Conservation (phyloP, 768 basidiomycete genomes). For the Phaffia tasmanica region DNA sequence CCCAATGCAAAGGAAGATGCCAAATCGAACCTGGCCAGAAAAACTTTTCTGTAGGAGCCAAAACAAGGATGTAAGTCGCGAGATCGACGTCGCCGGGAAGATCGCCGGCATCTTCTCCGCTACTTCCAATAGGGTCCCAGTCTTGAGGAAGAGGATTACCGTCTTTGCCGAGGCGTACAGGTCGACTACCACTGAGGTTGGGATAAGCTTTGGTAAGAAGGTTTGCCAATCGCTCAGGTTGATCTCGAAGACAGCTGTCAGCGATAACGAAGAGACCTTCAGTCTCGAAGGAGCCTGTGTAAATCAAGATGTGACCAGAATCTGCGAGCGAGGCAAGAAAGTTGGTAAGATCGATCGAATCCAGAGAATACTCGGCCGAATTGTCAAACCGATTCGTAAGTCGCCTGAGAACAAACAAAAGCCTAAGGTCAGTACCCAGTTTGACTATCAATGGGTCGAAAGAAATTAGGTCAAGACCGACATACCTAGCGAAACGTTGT, state of each 20-base stretch:
- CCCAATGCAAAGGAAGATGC: conserved; percentile 55
- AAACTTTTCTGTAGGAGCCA: conserved; percentile 76
- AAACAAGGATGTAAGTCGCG: conserved; percentile 60
- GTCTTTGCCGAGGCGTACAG: neutral
- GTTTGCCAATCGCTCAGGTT: conserved; percentile 61
- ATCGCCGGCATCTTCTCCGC: conserved; percentile 35
- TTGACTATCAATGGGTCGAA: neutral
- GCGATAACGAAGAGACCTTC: conserved; percentile 90
- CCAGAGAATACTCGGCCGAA: conserved; percentile 78
- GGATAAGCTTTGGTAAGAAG: conserved; percentile 65
- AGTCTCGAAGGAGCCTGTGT: conserved; percentile 72
- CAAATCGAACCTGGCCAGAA: conserved; percentile 85
- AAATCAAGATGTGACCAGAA: conserved; percentile 86
- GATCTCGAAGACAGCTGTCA: conserved; percentile 60
- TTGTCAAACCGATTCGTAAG: conserved; percentile 78
- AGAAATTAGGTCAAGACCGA: neutral
- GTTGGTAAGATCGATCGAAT: conserved; percentile 58
- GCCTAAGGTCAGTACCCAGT: neutral
- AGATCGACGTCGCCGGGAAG: conserved; percentile 18
- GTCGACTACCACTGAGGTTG: neutral
- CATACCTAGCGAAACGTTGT: conserved; percentile 79
- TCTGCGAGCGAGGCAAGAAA: conserved; percentile 64
- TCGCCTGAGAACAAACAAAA: conserved; percentile 28
- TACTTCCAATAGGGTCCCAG: conserved; percentile 40
- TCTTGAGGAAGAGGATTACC: neutral